A percentile compares a stretch with the other conserved stretches of the same genome.
Conservation (phyloP, 352 stramenopile genomes). For the Phytopythium chamaehyphon region DNA sequence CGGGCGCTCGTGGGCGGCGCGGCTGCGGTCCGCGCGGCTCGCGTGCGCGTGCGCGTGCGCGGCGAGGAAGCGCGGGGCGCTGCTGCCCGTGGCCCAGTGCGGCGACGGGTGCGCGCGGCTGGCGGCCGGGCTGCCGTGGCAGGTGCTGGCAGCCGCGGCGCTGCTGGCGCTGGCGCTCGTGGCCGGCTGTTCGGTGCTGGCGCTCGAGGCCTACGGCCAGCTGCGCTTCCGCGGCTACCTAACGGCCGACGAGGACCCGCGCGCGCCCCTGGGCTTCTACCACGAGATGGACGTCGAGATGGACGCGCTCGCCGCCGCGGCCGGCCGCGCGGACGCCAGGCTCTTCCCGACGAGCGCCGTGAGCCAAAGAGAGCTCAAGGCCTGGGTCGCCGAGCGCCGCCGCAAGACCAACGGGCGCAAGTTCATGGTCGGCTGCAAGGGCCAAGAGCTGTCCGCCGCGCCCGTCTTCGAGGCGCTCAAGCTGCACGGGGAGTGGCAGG, state of each 20-base stretch:
- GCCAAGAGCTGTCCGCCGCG: slow-evolving; percentile 57
- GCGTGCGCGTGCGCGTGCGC: neutral
- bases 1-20: slow-evolving; percentile 4
- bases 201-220: slow-evolving; percentile 42
- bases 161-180: slow-evolving; percentile 24
- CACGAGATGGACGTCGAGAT: slow-evolving; percentile 81
- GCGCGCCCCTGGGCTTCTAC: slow-evolving; percentile 66
- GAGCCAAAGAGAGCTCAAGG: slow-evolving; percentile 44
- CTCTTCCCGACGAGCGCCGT: slow-evolving; percentile 37
- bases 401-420: slow-evolving; percentile 70
- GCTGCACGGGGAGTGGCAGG: slow-evolving; percentile 53
- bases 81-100: slow-evolving; percentile 1
- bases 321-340: slow-evolving; percentile 27
- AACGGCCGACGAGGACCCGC: slow-evolving; percentile 19
- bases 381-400: slow-evolving; percentile 58
- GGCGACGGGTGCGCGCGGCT: neutral
- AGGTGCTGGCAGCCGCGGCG: slow-evolving; percentile 10
- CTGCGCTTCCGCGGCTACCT: slow-evolving; percentile 56
- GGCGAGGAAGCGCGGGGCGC: neutral
- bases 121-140: slow-evolving; percentile 8
- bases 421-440: slow-evolving; percentile 60
- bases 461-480: slow-evolving; percentile 71
- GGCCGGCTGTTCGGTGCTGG: slow-evolving; percentile 15
- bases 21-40: neutral
- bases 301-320: slow-evolving; percentile 33